A percentile compares a stretch with the other conserved stretches of the same genome.
phyloP scores from a whole-genome alignment of 768 basidiomycete species.

The Boletus tomentosulus region DNA sequence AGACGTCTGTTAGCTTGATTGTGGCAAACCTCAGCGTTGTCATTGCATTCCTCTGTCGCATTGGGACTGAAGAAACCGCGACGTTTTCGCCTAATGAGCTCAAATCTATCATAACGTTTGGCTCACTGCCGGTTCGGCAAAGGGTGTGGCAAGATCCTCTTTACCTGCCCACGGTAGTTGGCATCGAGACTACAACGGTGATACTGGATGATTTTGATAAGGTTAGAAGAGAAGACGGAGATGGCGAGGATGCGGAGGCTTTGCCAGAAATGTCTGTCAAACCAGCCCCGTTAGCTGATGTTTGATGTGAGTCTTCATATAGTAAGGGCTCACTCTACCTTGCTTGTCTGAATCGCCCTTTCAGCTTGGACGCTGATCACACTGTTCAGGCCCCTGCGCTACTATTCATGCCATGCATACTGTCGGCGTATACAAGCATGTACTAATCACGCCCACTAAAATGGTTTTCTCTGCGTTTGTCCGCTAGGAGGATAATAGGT shows the following conservation, averaged over 20 bases:
- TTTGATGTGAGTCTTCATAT: not conserved
- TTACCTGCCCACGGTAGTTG: not conserved
- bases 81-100: not conserved
- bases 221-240: not conserved
- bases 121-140: not conserved
- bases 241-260: not conserved
- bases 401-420: not conserved
- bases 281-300: not conserved
- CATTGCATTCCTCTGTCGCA: slow-evolving; percentile 7
- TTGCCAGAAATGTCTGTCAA: not conserved
- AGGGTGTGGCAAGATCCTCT: not conserved
- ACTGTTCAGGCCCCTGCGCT: not conserved
- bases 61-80: not conserved
- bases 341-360: not conserved
- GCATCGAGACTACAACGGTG: not conserved
- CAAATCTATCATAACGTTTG: not conserved
- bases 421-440: not conserved
- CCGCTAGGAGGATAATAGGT: not conserved
- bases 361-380: not conserved
- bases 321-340: not conserved
- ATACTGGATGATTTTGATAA: not conserved
- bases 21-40: slow-evolving; percentile 1
- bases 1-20: slow-evolving; percentile 3
- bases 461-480: not conserved
- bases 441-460: not conserved